Conservation (phyloP, 2,329 filamentous ascomycete genomes). For the Arthrocladium fulminans region DNA sequence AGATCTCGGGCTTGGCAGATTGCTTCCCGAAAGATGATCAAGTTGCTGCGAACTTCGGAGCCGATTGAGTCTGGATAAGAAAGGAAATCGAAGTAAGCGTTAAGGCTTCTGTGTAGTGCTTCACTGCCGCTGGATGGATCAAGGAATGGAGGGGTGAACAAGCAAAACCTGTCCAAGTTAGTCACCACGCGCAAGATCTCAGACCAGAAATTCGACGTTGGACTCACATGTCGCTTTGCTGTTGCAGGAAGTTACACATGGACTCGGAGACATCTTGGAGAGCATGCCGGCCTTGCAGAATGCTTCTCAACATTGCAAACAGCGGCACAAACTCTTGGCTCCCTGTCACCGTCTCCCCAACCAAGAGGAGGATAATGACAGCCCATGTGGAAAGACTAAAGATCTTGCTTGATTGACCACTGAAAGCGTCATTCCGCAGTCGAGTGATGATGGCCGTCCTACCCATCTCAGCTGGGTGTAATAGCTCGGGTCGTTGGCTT, state of each 20-base stretch:
- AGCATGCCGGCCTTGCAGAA: background rate
- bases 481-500: slow-evolving; percentile 10
- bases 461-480: slow-evolving; percentile 15
- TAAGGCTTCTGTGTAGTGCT: background rate
- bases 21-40: background rate
- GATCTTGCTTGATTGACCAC: background rate
- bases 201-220: background rate
- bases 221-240: slow-evolving; percentile 1
- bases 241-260: background rate
- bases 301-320: slow-evolving; percentile 1
- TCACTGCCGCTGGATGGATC: background rate
- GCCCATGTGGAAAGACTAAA: background rate
- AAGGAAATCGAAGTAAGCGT: background rate
- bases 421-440: background rate
- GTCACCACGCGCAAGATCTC: background rate
- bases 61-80: background rate
- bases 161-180: background rate
- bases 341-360: slow-evolving; percentile 25
- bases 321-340: background rate
- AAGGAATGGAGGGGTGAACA: slow-evolving; percentile 1
- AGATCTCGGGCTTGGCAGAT: background rate
- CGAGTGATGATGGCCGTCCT: background rate
- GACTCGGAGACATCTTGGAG: background rate
- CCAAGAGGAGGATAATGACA: slow-evolving; percentile 16
- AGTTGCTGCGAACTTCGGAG: background rate